phyloP scores from a whole-genome alignment of 805 yeast genomes.

The Barnettozyma botsteinii region DNA sequence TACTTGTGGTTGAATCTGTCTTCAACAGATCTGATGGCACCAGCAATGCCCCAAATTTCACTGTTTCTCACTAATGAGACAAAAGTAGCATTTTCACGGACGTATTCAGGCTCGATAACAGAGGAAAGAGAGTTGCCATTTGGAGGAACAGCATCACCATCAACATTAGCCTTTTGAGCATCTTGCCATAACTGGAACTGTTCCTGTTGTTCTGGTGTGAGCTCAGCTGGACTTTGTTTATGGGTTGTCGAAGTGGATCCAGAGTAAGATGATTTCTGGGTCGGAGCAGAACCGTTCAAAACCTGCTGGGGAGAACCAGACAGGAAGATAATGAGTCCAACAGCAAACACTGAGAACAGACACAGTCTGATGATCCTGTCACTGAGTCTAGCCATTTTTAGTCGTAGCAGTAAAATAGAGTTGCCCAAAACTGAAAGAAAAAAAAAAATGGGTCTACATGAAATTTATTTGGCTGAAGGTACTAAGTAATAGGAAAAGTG shows the following conservation, averaged over 20 bases:
- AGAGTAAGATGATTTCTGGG: background rate
- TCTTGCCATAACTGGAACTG: background rate
- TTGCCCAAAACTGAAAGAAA: too few species aligned
- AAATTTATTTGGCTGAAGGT: too few species aligned
- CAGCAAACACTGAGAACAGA: constrained; percentile 14
- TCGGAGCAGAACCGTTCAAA: too few species aligned
- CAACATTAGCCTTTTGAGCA: background rate
- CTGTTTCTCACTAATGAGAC: constrained; percentile 73
- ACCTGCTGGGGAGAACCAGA: constrained; percentile 13
- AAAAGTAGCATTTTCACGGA: constrained; percentile 67
- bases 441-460: too few species aligned
- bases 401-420: too few species aligned
- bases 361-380: constrained; percentile 19
- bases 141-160: background rate
- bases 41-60: constrained; percentile 58
- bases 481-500: too few species aligned
- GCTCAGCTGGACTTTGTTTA: background rate
- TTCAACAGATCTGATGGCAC: constrained; percentile 72
- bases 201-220: constrained; percentile 6
- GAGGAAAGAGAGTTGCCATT: too few species aligned
- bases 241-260: background rate
- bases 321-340: constrained; percentile 17
- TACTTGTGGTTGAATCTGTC: constrained; percentile 80
- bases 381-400: constrained; percentile 17
- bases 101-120: constrained; percentile 15